A percentile compares a stretch with the other conserved stretches of the same genome.
Evolutionary conservation across 2,329 filamentous ascomycete genomes (phyloP).

Genomic region (Aspergillus vadensis): DNA sequence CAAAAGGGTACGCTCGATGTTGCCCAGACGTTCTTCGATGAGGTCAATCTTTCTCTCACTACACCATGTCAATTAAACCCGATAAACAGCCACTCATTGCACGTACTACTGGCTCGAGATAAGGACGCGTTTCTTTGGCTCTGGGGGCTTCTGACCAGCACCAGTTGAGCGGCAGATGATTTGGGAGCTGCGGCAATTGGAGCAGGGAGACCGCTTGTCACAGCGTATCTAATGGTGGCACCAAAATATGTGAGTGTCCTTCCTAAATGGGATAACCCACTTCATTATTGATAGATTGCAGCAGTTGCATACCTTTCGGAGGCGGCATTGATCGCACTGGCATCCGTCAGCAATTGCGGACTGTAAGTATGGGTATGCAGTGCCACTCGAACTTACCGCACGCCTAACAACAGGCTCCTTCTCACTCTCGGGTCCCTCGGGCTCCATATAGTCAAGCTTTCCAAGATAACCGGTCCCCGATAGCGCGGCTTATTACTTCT

Average conservation of each 20-base stretch:
- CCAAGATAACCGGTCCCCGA: neutral
- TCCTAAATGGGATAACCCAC: neutral
- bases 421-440: constrained; percentile 33
- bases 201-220: constrained; percentile 45
- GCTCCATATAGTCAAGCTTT: constrained; percentile 27
- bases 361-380: neutral
- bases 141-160: constrained; percentile 36
- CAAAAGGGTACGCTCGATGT: constrained; percentile 47
- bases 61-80: constrained; percentile 6
- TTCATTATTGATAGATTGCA: neutral
- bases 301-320: constrained; percentile 32
- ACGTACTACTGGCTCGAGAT: constrained; percentile 48
- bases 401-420: constrained; percentile 27
- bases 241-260: constrained; percentile 1
- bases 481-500: neutral
- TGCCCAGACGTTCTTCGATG: constrained; percentile 53
- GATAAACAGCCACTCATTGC: neutral
- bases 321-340: constrained; percentile 40
- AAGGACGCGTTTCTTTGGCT: constrained; percentile 43
- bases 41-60: constrained; percentile 58
- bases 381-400: constrained; percentile 32
- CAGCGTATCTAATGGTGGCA: constrained; percentile 39
- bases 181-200: constrained; percentile 43
- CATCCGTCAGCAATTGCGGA: constrained; percentile 9
- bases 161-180: constrained; percentile 42